Evolutionary conservation across 1,284 basidiomycete species (phyloP).

Genomic region (Ceratobasidium papillatum): DNA sequence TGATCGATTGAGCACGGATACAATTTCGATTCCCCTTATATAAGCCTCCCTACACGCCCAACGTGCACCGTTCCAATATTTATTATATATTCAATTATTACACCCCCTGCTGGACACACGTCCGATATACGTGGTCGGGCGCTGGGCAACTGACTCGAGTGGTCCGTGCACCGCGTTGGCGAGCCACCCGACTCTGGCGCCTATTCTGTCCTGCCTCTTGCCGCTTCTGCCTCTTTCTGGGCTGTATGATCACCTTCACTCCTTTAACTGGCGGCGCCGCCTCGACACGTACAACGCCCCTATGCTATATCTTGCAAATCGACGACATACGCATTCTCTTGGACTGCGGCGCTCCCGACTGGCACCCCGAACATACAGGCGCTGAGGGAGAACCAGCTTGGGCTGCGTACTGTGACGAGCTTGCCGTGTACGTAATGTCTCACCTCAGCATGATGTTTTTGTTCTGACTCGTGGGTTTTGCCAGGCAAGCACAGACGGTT

Average conservation of each 20-base stretch:
- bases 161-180: constrained; percentile 35
- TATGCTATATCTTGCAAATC: constrained; percentile 89
- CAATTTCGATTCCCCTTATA: background rate
- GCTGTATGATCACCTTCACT: constrained; percentile 90
- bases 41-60: background rate
- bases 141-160: constrained; percentile 19
- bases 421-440: constrained; percentile 67
- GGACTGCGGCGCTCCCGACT: constrained; percentile 93
- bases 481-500: constrained; percentile 73
- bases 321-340: constrained; percentile 94
- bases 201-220: background rate
- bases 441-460: background rate
- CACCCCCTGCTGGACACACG: background rate
- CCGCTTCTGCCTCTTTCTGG: background rate
- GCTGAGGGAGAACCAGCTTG: constrained; percentile 58
- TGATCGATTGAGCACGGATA: constrained; percentile 36
- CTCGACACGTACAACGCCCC: constrained; percentile 68
- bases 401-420: constrained; percentile 68
- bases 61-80: background rate
- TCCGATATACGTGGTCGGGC: constrained; percentile 30
- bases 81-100: background rate
- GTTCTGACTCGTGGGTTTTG: constrained; percentile 5
- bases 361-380: constrained; percentile 67
- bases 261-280: constrained; percentile 84
- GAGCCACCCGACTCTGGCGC: constrained; percentile 6